Conservation (phyloP, 345 rosid genomes). For the Heritiera fomes region DNA sequence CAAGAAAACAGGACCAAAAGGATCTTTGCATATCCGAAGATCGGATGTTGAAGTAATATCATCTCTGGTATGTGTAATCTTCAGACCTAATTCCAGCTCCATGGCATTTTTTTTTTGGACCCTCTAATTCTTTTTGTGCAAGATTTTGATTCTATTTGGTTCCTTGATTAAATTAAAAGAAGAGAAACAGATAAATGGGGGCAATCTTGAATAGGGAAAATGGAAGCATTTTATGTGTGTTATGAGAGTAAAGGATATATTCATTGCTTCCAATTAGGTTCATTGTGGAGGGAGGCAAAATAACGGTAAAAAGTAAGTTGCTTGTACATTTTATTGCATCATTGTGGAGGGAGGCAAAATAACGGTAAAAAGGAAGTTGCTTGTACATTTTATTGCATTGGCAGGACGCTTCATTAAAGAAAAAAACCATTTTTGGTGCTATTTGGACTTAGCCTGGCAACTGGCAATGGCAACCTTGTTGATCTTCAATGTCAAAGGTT, state of each 20-base stretch:
- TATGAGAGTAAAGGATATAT: constrained; percentile 46
- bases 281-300: neutral
- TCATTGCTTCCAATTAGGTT: constrained; percentile 49
- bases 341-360: neutral
- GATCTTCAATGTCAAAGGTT: too few species aligned
- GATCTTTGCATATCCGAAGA: constrained; percentile 52
- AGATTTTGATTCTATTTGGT: neutral
- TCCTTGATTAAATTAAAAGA: neutral
- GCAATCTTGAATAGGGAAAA: neutral
- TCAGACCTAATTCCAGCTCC: constrained; percentile 85
- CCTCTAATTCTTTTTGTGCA: neutral
- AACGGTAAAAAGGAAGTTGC: constrained; percentile 17
- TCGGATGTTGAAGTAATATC: constrained; percentile 52
- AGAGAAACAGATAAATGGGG: neutral
- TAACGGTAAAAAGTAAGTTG: constrained; percentile 10
- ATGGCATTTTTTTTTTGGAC: constrained; percentile 24
- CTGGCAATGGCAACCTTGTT: neutral
- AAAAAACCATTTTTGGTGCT: neutral
- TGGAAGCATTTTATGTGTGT: constrained; percentile 9
- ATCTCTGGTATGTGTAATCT: constrained; percentile 67
- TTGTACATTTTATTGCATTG: constrained; percentile 10
- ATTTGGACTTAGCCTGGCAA: neutral
- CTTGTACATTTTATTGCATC: constrained; percentile 17
- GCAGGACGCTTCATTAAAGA: neutral
- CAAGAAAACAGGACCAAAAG: constrained; percentile 55